Evolutionary conservation across 257 asterid species (phyloP).

Genomic region (Plantago major): DNA sequence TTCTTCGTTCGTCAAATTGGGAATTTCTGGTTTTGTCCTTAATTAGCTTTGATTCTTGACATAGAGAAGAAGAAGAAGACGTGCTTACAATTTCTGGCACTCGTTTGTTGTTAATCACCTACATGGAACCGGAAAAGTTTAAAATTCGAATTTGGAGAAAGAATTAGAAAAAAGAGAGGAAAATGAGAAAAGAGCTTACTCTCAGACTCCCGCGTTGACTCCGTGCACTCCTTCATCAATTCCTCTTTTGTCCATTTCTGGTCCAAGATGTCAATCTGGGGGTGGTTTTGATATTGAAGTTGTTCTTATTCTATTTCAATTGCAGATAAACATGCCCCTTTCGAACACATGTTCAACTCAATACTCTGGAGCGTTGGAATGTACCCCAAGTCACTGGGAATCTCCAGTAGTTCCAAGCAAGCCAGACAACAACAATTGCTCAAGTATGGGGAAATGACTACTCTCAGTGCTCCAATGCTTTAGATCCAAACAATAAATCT

Average conservation of each 20-base stretch:
- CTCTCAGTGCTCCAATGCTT: neutral
- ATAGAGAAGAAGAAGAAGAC: too few relatives aligned
- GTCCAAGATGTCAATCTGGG: neutral
- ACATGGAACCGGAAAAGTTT: too few relatives aligned
- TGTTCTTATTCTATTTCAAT: neutral
- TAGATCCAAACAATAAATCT: neutral
- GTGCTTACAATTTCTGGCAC: too few relatives aligned
- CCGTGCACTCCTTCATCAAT: neutral
- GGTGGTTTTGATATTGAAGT: neutral
- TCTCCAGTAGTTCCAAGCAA: conserved; percentile 1
- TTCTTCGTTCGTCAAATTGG: too few relatives aligned
- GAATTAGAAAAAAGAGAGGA: too few relatives aligned
- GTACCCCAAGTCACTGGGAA: conserved; percentile 7
- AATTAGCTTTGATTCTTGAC: too few relatives aligned
- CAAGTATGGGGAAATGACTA: conserved; percentile 16
- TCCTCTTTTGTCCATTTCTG: neutral
- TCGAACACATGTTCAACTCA: conserved; percentile 1
- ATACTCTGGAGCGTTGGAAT: conserved; percentile 8
- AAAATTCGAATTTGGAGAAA: too few relatives aligned
- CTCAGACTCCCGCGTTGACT: too few relatives aligned
- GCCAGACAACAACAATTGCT: conserved; percentile 9
- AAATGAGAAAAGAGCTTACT: too few relatives aligned
- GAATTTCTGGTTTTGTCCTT: too few relatives aligned
- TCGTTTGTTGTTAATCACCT: too few relatives aligned
- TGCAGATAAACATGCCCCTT: neutral